Conservation (phyloP, 805 yeast species). For the baker's yeast (Saccharomyces cerevisiae) region DNA sequence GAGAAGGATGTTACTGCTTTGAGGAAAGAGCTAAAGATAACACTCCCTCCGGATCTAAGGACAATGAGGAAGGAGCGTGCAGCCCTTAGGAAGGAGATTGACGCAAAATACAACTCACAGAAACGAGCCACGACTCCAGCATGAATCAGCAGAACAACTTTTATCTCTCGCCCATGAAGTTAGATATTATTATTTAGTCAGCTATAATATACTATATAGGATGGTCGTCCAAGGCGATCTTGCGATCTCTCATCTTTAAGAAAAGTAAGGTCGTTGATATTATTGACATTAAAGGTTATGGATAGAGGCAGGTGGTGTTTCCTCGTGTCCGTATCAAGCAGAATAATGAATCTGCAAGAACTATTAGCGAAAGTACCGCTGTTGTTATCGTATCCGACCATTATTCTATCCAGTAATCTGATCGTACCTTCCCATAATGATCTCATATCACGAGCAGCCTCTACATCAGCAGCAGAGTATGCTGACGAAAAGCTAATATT, state of each 20-base stretch:
- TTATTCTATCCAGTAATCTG: slow-evolving; percentile 24
- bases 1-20: slow-evolving; percentile 66
- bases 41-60: slow-evolving; percentile 73
- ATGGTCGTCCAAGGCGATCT: background rate
- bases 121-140: background rate
- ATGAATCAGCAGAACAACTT: background rate
- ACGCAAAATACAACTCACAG: slow-evolving; percentile 19
- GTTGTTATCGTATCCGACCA: slow-evolving; percentile 27
- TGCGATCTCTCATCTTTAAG: background rate
- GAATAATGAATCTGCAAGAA: slow-evolving; percentile 6
- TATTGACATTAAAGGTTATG: background rate
- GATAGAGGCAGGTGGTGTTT: background rate
- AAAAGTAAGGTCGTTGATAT: background rate
- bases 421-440: slow-evolving; percentile 14
- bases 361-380: slow-evolving; percentile 24
- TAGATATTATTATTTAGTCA: background rate
- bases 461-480: background rate
- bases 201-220: background rate
- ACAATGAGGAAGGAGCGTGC: slow-evolving; percentile 40
- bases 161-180: background rate
- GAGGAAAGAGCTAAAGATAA: slow-evolving; percentile 63
- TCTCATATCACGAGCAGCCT: background rate
- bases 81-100: slow-evolving; percentile 17
- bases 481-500: background rate
- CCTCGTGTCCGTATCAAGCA: background rate